These are phyloP conservation scores for Cercospora sp. DNA, from an alignment of 2,329 filamentous ascomycete genomes.

Conservation along the genomic window DNA sequence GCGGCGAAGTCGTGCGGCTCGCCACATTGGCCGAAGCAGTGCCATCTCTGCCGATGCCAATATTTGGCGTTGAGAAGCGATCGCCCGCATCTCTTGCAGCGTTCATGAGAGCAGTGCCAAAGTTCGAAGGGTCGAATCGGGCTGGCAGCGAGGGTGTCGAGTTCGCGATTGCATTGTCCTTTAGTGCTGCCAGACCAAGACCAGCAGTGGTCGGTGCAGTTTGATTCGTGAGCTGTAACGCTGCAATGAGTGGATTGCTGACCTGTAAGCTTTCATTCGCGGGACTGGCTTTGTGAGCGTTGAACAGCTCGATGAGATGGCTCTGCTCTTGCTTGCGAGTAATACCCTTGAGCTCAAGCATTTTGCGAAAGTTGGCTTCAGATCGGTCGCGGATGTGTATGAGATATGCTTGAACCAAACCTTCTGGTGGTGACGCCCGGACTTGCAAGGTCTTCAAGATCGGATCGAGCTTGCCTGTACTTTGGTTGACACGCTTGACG, in stretches of 20 bases:
- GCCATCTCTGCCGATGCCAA: slow-evolving; percentile 40
- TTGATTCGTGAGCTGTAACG: slow-evolving; percentile 53
- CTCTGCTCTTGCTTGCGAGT: slow-evolving; percentile 75
- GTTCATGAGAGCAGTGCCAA: slow-evolving; percentile 80
- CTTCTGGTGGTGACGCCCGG: slow-evolving; percentile 84
- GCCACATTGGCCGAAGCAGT: slow-evolving; percentile 35
- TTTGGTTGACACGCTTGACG: slow-evolving; percentile 79
- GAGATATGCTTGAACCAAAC: slow-evolving; percentile 92
- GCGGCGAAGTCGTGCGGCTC: slow-evolving; percentile 37
- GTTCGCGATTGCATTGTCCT: slow-evolving; percentile 39
- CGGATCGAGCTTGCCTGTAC: slow-evolving; percentile 84
- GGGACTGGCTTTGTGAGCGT: slow-evolving; percentile 71
- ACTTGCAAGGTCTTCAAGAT: slow-evolving; percentile 97
- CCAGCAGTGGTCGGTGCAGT: slow-evolving; percentile 38
- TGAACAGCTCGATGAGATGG: slow-evolving; percentile 85
- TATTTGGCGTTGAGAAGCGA: slow-evolving; percentile 58
- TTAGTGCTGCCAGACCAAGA: slow-evolving; percentile 40
- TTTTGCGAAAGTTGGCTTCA: slow-evolving; percentile 92
- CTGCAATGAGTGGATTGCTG: slow-evolving; percentile 67
- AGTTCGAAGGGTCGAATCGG: slow-evolving; percentile 73
- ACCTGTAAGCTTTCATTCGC: slow-evolving; percentile 68
- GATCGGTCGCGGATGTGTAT: slow-evolving; percentile 94
- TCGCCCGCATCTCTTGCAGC: slow-evolving; percentile 83
- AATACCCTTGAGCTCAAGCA: slow-evolving; percentile 93
- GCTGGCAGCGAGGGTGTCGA: slow-evolving; percentile 45